These are phyloP conservation scores for Yamadazyma dendronema DNA, from an alignment of 1,139 yeast genomes.

Conservation along the genomic window DNA sequence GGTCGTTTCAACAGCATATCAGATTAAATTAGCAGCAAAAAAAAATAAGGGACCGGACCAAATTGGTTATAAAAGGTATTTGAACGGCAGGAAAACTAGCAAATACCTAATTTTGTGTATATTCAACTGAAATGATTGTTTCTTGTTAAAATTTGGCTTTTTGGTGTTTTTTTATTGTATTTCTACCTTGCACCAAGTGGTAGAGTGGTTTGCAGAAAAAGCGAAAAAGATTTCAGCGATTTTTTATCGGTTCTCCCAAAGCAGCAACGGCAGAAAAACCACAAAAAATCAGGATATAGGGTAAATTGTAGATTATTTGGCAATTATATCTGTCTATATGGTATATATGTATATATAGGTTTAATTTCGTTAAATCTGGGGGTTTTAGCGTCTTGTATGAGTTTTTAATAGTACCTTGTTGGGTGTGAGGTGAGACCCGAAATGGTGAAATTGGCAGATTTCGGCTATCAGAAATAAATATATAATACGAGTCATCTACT, in stretches of 20 bases:
- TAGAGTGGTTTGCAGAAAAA: constrained; percentile 1
- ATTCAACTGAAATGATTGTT: too few species aligned
- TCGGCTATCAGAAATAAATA: not conserved
- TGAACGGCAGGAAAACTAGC: not conserved
- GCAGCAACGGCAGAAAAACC: not conserved
- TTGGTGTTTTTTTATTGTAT: too few species aligned
- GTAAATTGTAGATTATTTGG: too few species aligned
- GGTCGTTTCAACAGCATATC: constrained; percentile 8
- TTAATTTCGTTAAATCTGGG: too few species aligned
- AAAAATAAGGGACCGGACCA: not conserved
- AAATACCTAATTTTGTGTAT: too few species aligned
- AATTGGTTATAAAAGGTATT: not conserved
- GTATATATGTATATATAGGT: too few species aligned
- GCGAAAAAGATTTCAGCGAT: constrained; percentile 3
- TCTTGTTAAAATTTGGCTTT: too few species aligned
- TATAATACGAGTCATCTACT: not conserved
- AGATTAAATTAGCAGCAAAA: not conserved
- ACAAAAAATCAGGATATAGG: too few species aligned
- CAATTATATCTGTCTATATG: too few species aligned
- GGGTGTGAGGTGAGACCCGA: too few species aligned
- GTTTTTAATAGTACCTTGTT: too few species aligned
- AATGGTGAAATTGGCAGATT: not conserved
- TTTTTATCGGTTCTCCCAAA: not conserved
- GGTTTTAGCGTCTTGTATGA: too few species aligned
- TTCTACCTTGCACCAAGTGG: not conserved